Percentiles rank a stretch among this genome's conserved stretches.
Conservation (phyloP, 306 rosid genomes). For the Hippophae rhamnoides region DNA sequence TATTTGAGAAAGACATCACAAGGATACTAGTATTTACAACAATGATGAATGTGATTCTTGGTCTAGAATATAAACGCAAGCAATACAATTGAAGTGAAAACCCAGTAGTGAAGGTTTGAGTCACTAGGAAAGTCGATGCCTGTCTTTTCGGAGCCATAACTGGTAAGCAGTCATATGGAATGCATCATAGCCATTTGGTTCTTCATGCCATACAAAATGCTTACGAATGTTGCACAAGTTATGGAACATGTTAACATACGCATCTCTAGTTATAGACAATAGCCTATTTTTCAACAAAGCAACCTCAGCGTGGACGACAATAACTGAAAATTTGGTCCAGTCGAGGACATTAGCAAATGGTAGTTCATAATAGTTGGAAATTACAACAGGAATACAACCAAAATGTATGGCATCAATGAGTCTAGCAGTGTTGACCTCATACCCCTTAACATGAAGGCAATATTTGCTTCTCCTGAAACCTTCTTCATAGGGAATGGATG, state of each 20-base stretch:
- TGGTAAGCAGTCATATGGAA: slow-evolving; percentile 32
- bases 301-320: slow-evolving; percentile 20
- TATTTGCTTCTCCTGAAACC: slow-evolving; percentile 29
- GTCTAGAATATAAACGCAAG: too few relatives aligned
- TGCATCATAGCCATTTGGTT: slow-evolving; percentile 21
- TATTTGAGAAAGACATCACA: too few relatives aligned
- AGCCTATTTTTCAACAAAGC: slow-evolving; percentile 11
- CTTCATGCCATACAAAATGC: slow-evolving; percentile 25
- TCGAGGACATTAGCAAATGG: slow-evolving; percentile 26
- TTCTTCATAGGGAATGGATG: slow-evolving; percentile 19
- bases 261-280: slow-evolving; percentile 6
- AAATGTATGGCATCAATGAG: slow-evolving; percentile 26
- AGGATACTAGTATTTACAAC: too few relatives aligned
- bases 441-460: slow-evolving; percentile 29
- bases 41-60: too few relatives aligned
- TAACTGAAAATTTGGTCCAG: slow-evolving; percentile 27
- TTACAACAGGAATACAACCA: slow-evolving; percentile 28
- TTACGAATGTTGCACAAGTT: slow-evolving; percentile 17
- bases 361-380: slow-evolving; percentile 28
- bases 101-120: background rate
- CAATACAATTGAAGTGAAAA: too few relatives aligned
- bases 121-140: slow-evolving; percentile 9
- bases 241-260: slow-evolving; percentile 15
- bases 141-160: slow-evolving; percentile 21
- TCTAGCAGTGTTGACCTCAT: slow-evolving; percentile 32